A percentile compares a stretch with the other conserved stretches of the same genome.
phyloP scores from a whole-genome alignment of 768 basidiomycete species.

The Auriscalpium orientale region DNA sequence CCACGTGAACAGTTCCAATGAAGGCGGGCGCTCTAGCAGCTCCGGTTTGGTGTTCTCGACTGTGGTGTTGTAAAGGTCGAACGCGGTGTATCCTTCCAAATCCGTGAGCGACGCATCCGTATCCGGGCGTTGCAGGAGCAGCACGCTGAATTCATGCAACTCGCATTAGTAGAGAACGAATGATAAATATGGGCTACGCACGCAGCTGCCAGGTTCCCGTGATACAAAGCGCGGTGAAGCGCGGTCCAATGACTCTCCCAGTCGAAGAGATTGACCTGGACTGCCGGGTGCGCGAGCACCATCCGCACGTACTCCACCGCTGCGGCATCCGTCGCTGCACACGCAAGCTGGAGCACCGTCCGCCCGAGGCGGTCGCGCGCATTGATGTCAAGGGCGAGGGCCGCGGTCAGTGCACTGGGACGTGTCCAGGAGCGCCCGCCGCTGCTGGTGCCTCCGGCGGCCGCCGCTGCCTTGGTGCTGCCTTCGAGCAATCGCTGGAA shows the following conservation, averaged over 20 bases:
- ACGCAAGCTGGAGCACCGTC: conserved; percentile 77
- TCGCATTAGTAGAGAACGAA: not conserved
- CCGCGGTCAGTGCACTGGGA: conserved; percentile 29
- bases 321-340: conserved; percentile 49
- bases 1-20: conserved; percentile 74
- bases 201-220: conserved; percentile 67
- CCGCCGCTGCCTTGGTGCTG: conserved; percentile 28
- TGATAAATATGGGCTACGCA: conserved; percentile 27
- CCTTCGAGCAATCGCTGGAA: conserved; percentile 69
- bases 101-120: conserved; percentile 71
- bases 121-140: conserved; percentile 70
- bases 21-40: not conserved
- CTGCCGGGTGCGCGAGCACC: conserved; percentile 64
- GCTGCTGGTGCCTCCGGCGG: conserved; percentile 34
- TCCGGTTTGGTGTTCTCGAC: conserved; percentile 11
- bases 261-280: conserved; percentile 78
- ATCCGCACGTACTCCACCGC: conserved; percentile 70
- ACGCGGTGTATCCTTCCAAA: conserved; percentile 80
- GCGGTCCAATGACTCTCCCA: conserved; percentile 86
- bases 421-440: conserved; percentile 53
- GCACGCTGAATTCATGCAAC: conserved; percentile 38
- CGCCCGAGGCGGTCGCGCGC: conserved; percentile 62
- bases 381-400: conserved; percentile 51
- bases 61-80: conserved; percentile 74
- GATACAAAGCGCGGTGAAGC: conserved; percentile 78